Evolutionary conservation across 192 early-diverging fungal species (phyloP), one percentile per base, ranked within the genome.

Genomic region (Physocladia obscura): DNA sequence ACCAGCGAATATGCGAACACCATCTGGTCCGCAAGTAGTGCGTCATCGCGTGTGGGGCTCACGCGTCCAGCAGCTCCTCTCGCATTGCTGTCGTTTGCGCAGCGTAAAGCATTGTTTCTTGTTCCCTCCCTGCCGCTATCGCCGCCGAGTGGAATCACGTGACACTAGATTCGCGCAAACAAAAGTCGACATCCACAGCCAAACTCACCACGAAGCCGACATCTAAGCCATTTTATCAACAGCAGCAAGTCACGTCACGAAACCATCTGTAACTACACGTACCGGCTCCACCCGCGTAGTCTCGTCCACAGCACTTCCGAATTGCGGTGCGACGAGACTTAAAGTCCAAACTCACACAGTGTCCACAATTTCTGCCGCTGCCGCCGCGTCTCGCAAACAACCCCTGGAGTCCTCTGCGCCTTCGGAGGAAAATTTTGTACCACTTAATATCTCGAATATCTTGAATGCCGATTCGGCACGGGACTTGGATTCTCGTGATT

Each of bases 401-500:
- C n/a, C n/a, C n/a, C n/a, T n/a, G n/a, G n/a, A n/a, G n/a, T 47
- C 8, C 44, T 47, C 44, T n/a, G 21, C 4, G 50, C 21, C n/a
- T 4, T 27, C 21, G 21, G 39, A n/a, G 15, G 60, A 62, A 6
- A 27, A 21, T 24, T 62, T 62, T 62, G 60, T 15, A 6, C 24
- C 40, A 30, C 17, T 19, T 44, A 32, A 62, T 27, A 44, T 62
- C 21, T 15, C 19, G 24, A 24, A 62, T n/a, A 62, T 62, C 29
- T 29, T 62, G 35, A 29, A 19, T 22, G 60, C 60, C 22, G 60
- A 62, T 3, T 62, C 60, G 26, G 36, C 40, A 47, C 39, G 31
- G 40, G 60, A 62, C 38, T 62, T 62, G 40, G 60, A 62, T 27
- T 13, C 34, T 59, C 57, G 30, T 19, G 24, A 59, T 36, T 17